Conservation (phyloP, 495 filamentous ascomycete species). For the Hapsidospora chrysogenum region DNA sequence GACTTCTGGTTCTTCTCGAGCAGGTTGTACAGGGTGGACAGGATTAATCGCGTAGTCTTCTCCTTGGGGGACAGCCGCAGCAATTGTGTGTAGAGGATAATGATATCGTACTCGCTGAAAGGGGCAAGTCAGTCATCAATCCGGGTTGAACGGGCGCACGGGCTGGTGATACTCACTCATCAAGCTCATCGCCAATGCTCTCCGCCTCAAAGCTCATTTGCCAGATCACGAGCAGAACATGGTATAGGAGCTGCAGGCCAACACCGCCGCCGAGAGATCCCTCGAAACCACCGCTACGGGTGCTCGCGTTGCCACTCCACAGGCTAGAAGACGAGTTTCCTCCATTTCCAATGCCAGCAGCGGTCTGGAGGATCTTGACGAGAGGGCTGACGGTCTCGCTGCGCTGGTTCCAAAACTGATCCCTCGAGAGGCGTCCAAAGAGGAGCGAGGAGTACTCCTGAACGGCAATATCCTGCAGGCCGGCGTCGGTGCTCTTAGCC, state of each 20-base stretch:
- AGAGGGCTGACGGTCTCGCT: slow-evolving; percentile 70
- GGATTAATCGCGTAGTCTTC: slow-evolving; percentile 84
- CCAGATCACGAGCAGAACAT: slow-evolving; percentile 85
- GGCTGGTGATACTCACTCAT: slow-evolving; percentile 65
- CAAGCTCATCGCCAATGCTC: slow-evolving; percentile 68
- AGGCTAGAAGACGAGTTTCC: slow-evolving; percentile 47
- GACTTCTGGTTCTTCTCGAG: slow-evolving; percentile 56
- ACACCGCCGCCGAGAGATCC: slow-evolving; percentile 61
- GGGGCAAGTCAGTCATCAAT: slow-evolving; percentile 8
- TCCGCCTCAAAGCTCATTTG: slow-evolving; percentile 85
- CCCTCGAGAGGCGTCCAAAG: slow-evolving; percentile 53
- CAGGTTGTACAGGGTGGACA: slow-evolving; percentile 80
- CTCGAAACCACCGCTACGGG: slow-evolving; percentile 37
- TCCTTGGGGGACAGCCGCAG: slow-evolving; percentile 89
- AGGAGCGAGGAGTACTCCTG: slow-evolving; percentile 81
- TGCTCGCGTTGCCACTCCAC: slow-evolving; percentile 44
- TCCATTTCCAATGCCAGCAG: slow-evolving; percentile 52
- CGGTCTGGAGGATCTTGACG: slow-evolving; percentile 64
- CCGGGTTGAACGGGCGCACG: too few species aligned
- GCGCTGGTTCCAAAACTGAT: slow-evolving; percentile 76
- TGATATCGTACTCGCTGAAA: slow-evolving; percentile 78
- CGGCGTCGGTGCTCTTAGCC: slow-evolving; percentile 59
- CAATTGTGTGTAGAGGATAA: slow-evolving; percentile 78
- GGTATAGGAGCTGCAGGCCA: slow-evolving; percentile 85
- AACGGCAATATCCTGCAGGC: slow-evolving; percentile 89